phyloP scores from a whole-genome alignment of 139 green algal genomes.

The Chlamydomonas sp. region DNA sequence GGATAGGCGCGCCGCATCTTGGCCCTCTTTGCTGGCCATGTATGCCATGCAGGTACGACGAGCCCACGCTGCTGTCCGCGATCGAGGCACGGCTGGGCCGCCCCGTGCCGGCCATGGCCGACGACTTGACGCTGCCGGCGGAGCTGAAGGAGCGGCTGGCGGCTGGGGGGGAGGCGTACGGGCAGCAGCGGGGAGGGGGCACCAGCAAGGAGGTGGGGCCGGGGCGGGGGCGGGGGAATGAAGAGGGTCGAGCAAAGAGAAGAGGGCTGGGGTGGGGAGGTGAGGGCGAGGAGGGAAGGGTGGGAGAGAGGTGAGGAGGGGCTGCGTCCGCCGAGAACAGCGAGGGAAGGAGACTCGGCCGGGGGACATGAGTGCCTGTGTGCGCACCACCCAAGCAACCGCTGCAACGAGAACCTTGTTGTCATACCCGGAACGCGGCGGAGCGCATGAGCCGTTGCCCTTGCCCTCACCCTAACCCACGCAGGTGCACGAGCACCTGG shows the following conservation, averaged over 20 bases:
- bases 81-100: conserved; percentile 72
- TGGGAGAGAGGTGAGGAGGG: neutral
- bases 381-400: too few species aligned
- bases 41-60: conserved; percentile 65
- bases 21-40: neutral
- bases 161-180: conserved; percentile 33
- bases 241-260: too few species aligned
- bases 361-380: too few species aligned
- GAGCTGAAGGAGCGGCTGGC: conserved; percentile 34
- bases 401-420: too few species aligned
- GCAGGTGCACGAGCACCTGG: conserved; percentile 47
- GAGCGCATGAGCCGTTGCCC: neutral
- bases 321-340: too few species aligned
- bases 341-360: too few species aligned
- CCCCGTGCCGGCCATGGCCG: conserved; percentile 51
- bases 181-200: conserved; percentile 42
- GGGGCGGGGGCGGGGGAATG: neutral
- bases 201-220: conserved; percentile 35
- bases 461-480: neutral
- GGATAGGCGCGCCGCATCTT: neutral
- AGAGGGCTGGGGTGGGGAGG: conserved; percentile 7
- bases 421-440: too few species aligned
- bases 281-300: neutral
- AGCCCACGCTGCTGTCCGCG: conserved; percentile 66
- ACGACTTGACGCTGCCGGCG: conserved; percentile 73